phyloP scores from a whole-genome alignment of 306 rosid genomes.

The Fragaria nilgerrensis region DNA sequence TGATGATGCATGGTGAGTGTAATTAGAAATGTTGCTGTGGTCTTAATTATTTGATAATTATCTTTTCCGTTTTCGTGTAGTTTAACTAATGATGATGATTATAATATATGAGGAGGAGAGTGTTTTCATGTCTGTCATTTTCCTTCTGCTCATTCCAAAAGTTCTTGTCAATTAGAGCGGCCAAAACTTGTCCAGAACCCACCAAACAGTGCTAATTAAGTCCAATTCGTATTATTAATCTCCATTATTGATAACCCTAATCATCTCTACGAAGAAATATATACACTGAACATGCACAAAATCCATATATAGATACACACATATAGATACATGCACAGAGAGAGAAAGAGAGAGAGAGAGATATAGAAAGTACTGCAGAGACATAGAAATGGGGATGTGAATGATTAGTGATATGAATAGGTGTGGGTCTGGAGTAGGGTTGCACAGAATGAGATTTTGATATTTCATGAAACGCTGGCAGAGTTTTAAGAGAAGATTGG shows the following conservation, averaged over 20 bases:
- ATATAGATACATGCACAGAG: not conserved
- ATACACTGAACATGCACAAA: not conserved
- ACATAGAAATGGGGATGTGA: not conserved
- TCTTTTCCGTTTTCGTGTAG: constrained; percentile 22
- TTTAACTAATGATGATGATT: constrained; percentile 34
- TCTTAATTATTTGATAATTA: constrained; percentile 24
- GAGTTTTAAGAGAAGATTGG: constrained; percentile 46
- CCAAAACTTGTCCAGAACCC: constrained; percentile 2
- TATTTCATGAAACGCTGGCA: constrained; percentile 39
- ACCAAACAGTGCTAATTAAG: constrained; percentile 10
- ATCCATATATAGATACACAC: not conserved
- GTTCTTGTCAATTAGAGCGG: not conserved
- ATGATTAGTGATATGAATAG: constrained; percentile 1
- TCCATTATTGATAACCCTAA: not conserved
- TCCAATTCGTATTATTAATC: constrained; percentile 4
- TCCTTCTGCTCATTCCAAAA: constrained; percentile 4
- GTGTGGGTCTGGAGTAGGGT: constrained; percentile 26
- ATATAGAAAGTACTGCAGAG: not conserved
- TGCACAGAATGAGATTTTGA: constrained; percentile 32
- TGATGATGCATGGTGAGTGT: constrained; percentile 26
- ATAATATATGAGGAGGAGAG: constrained; percentile 9
- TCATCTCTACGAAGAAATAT: not conserved
- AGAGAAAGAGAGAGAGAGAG: no score
- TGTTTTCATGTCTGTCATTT: constrained; percentile 15
- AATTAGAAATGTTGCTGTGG: constrained; percentile 36